Evolutionary conservation across 1,284 basidiomycete species (phyloP).

Genomic region (Fomitopsis palustris): DNA sequence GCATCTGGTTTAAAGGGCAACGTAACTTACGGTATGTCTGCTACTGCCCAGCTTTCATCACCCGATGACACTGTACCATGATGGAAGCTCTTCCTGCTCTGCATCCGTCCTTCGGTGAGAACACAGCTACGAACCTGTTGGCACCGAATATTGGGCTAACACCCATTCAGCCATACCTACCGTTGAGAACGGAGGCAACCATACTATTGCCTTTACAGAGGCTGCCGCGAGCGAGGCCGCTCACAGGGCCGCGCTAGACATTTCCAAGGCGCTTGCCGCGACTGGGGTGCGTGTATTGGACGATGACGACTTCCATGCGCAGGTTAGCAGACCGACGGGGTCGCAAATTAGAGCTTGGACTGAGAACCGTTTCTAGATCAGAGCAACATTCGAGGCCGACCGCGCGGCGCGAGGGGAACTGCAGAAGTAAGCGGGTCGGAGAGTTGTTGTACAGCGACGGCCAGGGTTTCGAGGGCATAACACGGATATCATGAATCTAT

Average conservation of each 20-base stretch:
- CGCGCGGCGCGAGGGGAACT: neutral
- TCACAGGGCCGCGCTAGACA: conserved; percentile 53
- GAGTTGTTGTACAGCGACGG: too few species aligned
- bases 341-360: too few species aligned
- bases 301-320: conserved; percentile 45
- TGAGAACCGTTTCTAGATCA: neutral
- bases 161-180: conserved; percentile 44
- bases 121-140: neutral
- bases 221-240: conserved; percentile 51
- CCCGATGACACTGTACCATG: neutral
- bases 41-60: neutral
- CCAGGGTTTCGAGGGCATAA: too few species aligned
- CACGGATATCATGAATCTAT: too few species aligned
- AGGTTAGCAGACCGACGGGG: conserved; percentile 18
- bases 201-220: conserved; percentile 54
- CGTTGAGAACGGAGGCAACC: conserved; percentile 56
- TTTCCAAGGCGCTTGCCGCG: conserved; percentile 58
- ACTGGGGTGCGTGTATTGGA: conserved; percentile 53
- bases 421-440: neutral
- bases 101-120: conserved; percentile 18
- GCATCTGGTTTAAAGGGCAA: conserved; percentile 46
- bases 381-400: neutral
- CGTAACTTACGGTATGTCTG: conserved; percentile 47
- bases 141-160: neutral
- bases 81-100: conserved; percentile 18